Base-by-base conservation (phyloP, 768 basidiomycete species). In the Mycena polygramma region DNA sequence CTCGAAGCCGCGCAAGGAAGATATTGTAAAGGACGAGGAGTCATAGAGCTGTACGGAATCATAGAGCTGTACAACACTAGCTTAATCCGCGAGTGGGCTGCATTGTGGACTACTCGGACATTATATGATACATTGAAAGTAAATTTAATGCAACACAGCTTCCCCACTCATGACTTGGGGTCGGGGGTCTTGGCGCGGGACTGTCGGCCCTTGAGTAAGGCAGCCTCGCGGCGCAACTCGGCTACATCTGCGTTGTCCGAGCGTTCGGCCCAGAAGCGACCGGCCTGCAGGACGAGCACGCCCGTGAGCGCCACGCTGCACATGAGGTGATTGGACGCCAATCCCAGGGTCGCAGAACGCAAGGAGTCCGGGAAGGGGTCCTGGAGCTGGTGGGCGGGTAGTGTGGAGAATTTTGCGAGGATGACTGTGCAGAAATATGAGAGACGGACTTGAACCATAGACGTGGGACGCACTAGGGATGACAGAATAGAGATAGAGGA, bases 231-330 rank as follows among this genome's bases (percentile, higher is more conserved):
- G 7, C 60, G 69, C 49, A 68, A 75, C 67, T 84, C 81, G 63
- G 82, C 79, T 17, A 87, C 87, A 26, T 89, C 88, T 43, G 90
- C 90, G 39, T 81, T 81, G 70, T 94, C 93, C 19, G 90, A 84
- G 37, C 87, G 88, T 77, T 96, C 94, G 5, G 92, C 93, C 94
- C 94, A 96, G 83, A 90, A 92, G 52, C 94, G 88, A 53, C 92
- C 92, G 0, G 94, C 93, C 81, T 96, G 94, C 30, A 96, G 86
- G 11, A 90, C 88, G 41, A 96, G 83, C 35, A 96, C 92, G n/a
- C 94, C 94, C 0, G 94, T 96, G 63, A 96, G 86, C 0, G 93
- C 93, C 55, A 96, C 94, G 77, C 92, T 93, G 83, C 93, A 95
- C 67, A 95, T 88, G 76, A 96, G 91, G 77, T 96, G 89, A 75